Conservation (phyloP, 2,329 filamentous ascomycete species). For the Rhexocercosporidium sp. region DNA sequence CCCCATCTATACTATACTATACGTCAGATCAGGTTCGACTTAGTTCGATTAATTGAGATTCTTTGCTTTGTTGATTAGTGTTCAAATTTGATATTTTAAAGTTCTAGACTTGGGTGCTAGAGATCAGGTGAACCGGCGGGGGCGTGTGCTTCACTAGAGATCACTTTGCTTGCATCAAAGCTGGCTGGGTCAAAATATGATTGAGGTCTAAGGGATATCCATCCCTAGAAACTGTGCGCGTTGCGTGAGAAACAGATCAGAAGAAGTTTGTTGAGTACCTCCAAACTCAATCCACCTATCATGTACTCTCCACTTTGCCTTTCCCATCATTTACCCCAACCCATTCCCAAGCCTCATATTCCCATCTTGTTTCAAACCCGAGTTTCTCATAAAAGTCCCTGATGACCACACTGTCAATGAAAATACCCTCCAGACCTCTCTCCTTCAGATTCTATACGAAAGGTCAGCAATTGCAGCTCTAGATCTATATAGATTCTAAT, state of each 20-base stretch:
- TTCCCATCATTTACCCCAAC: not conserved
- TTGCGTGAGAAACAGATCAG: too few relatives aligned
- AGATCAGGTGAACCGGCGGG: too few relatives aligned
- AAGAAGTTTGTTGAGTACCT: too few relatives aligned
- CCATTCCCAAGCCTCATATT: constrained; percentile 40
- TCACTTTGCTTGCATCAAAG: too few relatives aligned
- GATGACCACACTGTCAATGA: constrained; percentile 49
- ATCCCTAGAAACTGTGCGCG: too few relatives aligned
- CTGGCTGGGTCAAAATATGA: too few relatives aligned
- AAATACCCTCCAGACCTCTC: constrained; percentile 47
- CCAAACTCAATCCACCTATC: too few relatives aligned
- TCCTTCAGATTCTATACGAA: constrained; percentile 39
- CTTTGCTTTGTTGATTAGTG: not conserved
- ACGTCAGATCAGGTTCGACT: not conserved
- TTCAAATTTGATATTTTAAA: too few relatives aligned
- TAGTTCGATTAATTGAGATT: not conserved
- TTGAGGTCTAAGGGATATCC: too few relatives aligned
- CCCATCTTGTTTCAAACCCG: constrained; percentile 46
- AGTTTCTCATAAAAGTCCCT: constrained; percentile 50
- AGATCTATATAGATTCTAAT: too few relatives aligned
- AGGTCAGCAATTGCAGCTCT: not conserved
- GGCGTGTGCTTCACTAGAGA: too few relatives aligned
- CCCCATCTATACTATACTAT: not conserved
- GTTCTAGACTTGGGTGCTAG: too few relatives aligned
- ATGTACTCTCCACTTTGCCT: not conserved